These are phyloP conservation scores for Pulveroboletus ravenelii DNA, from an alignment of 768 basidiomycete species.

Conservation along the genomic window DNA sequence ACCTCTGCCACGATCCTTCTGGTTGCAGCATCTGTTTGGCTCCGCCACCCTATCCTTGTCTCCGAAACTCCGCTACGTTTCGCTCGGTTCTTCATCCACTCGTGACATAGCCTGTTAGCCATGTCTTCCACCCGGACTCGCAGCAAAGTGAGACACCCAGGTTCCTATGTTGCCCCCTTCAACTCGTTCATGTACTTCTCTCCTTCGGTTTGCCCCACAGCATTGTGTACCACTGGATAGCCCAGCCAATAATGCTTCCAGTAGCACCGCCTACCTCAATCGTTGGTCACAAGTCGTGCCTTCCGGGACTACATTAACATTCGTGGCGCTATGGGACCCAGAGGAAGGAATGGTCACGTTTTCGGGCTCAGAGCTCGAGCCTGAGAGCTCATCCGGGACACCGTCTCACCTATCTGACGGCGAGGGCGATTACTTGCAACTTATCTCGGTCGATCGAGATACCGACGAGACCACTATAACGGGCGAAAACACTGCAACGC, in stretches of 20 bases:
- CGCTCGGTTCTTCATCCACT: background rate
- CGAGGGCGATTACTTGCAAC: slow-evolving; percentile 12
- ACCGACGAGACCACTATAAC: slow-evolving; percentile 1
- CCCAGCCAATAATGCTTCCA: slow-evolving; percentile 7
- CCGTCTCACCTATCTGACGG: slow-evolving; percentile 12
- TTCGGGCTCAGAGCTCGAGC: slow-evolving; percentile 43
- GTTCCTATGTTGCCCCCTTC: background rate
- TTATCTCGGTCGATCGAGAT: slow-evolving; percentile 12
- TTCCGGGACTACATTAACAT: slow-evolving; percentile 51
- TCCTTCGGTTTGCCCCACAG: slow-evolving; percentile 5
- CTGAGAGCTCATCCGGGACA: slow-evolving; percentile 14
- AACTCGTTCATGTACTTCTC: background rate
- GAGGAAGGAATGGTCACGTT: slow-evolving; percentile 55
- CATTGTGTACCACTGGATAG: slow-evolving; percentile 23
- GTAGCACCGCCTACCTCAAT: slow-evolving; percentile 12
- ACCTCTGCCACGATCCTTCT: background rate
- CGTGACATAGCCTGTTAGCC: background rate
- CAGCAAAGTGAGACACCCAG: slow-evolving; percentile 18
- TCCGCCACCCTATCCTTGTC: background rate
- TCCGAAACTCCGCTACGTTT: background rate
- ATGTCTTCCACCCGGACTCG: slow-evolving; percentile 16
- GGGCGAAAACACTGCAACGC: slow-evolving; percentile 22
- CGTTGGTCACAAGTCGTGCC: slow-evolving; percentile 58
- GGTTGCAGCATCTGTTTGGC: background rate
- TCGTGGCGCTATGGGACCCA: slow-evolving; percentile 58